These are phyloP conservation scores for Jamesozyma hellenica DNA, from an alignment of 805 yeast genomes.

Conservation along the genomic window DNA sequence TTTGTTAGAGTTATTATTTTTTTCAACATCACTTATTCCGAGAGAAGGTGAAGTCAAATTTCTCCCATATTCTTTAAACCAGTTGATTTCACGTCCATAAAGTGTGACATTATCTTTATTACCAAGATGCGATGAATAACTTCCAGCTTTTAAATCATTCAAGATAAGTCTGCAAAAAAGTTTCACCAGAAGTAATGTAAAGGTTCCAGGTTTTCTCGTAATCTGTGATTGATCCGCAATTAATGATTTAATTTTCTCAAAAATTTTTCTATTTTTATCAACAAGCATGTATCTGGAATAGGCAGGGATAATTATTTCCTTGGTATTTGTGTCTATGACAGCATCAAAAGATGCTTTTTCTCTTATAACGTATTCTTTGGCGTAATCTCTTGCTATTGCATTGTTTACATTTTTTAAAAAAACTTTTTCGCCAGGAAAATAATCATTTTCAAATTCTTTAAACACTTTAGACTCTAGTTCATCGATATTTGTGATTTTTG, in stretches of 20 bases:
- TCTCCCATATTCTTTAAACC: background rate
- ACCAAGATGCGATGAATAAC: background rate
- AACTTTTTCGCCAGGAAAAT: conserved; percentile 81
- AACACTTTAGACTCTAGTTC: conserved; percentile 75
- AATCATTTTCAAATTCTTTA: conserved; percentile 59
- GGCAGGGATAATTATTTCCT: conserved; percentile 37
- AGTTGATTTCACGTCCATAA: background rate
- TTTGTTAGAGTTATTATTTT: background rate
- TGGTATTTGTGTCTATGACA: conserved; percentile 23
- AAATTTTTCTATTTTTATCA: conserved; percentile 27
- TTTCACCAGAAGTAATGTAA: conserved; percentile 81
- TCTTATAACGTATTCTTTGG: conserved; percentile 40
- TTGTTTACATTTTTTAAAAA: conserved; percentile 33
- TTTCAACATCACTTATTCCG: background rate
- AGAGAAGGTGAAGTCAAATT: background rate
- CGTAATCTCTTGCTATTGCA: background rate
- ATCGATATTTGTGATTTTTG: conserved; percentile 67
- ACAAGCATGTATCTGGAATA: conserved; percentile 63
- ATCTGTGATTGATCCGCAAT: conserved; percentile 66
- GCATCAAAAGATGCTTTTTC: conserved; percentile 71
- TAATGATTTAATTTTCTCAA: conserved; percentile 32
- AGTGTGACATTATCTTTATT: background rate
- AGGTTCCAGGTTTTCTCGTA: conserved; percentile 66
- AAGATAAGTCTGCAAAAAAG: conserved; percentile 42
- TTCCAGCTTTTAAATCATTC: background rate